Conservation (phyloP, 2,329 filamentous ascomycete species). For the Penicillium nordicum region DNA sequence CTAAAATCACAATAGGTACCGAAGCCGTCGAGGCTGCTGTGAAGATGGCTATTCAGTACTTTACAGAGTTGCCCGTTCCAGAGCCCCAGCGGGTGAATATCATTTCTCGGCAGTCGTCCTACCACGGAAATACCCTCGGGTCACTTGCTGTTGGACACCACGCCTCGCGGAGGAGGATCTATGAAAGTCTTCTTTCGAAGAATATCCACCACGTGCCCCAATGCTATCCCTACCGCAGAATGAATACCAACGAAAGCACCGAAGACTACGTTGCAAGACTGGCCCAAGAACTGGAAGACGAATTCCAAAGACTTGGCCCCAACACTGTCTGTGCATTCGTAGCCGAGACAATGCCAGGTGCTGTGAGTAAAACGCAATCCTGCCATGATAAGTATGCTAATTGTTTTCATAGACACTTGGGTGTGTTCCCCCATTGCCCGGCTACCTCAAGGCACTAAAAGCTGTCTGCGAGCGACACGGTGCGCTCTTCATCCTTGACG, state of each 20-base stretch:
- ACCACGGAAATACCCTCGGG: conserved; percentile 67
- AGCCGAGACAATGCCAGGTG: conserved; percentile 51
- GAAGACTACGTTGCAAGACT: conserved; percentile 58
- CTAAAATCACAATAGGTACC: conserved; percentile 45
- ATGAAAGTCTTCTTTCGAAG: conserved; percentile 54
- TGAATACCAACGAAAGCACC: conserved; percentile 48
- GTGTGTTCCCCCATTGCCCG: conserved; percentile 49
- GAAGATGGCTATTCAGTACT: conserved; percentile 65
- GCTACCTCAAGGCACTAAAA: conserved; percentile 56
- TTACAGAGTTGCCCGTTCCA: conserved; percentile 50
- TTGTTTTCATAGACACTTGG: conserved; percentile 42
- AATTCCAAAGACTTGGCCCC: conserved; percentile 61
- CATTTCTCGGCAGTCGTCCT: conserved; percentile 62
- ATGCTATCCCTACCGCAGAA: conserved; percentile 61
- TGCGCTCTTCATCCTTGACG: conserved; percentile 47
- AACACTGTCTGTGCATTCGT: conserved; percentile 66
- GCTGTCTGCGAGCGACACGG: conserved; percentile 55
- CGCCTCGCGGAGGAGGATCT: conserved; percentile 55
- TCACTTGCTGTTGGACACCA: conserved; percentile 65
- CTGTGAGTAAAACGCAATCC: conserved; percentile 31
- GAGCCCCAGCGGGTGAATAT: conserved; percentile 56
- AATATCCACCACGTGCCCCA: conserved; percentile 60
- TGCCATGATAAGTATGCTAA: background rate
- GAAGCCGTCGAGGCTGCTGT: conserved; percentile 66
- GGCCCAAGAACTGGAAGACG: conserved; percentile 60